Percentiles rank a stretch among this genome's conserved stretches.
Evolutionary conservation across 768 basidiomycete species (phyloP).

Genomic region (Rhodotorula kratochvilovae): DNA sequence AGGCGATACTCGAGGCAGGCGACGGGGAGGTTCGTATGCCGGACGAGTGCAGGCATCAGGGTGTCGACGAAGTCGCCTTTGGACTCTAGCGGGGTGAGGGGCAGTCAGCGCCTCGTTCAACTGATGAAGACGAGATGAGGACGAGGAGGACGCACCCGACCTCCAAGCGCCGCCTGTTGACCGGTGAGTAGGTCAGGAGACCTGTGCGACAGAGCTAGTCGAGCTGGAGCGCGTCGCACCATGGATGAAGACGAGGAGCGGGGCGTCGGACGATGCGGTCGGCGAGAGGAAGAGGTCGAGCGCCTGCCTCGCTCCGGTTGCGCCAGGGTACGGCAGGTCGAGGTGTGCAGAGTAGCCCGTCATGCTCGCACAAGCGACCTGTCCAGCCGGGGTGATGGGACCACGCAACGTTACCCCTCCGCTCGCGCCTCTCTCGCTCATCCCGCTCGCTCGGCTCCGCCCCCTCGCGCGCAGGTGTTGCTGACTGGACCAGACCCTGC

Average conservation of each 20-base stretch:
- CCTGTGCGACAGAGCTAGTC: neutral
- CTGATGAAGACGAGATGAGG: neutral
- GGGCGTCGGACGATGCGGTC: neutral
- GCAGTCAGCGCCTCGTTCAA: neutral
- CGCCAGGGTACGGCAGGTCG: constrained; percentile 20
- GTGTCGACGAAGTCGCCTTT: constrained; percentile 30
- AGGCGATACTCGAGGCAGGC: constrained; percentile 36
- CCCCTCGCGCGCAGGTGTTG: too few species aligned
- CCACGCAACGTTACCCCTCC: too few species aligned
- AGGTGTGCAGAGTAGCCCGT: neutral
- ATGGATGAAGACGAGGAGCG: constrained; percentile 34
- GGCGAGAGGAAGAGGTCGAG: constrained; percentile 28
- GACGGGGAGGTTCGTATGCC: constrained; percentile 17
- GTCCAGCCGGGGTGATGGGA: too few species aligned
- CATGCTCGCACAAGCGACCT: neutral
- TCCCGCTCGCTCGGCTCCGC: too few species aligned
- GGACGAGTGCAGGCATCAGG: constrained; percentile 15
- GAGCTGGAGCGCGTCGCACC: constrained; percentile 2
- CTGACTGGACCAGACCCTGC: too few species aligned
- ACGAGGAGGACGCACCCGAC: constrained; percentile 4
- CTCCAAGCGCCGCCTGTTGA: constrained; percentile 30
- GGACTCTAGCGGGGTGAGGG: neutral
- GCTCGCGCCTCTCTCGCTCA: too few species aligned
- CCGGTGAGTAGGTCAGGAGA: neutral
- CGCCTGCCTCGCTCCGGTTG: neutral